Base-by-base conservation (phyloP, 345 rosid genomes). In the Iberis pinnata region DNA sequence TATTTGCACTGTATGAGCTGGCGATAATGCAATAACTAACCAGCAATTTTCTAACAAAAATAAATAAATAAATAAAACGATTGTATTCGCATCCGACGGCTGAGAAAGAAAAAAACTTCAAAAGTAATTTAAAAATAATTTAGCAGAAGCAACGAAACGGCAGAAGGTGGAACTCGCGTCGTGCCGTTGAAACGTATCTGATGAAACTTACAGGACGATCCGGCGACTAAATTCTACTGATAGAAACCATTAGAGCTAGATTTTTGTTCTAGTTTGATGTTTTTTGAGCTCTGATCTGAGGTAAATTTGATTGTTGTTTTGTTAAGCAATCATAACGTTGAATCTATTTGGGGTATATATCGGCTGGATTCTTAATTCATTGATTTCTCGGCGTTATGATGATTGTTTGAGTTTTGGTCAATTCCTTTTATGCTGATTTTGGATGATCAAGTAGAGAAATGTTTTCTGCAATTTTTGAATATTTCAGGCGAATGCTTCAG, bases 151-250 rank as follows among this genome's bases (percentile, higher is more conserved):
- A 58, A 60, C 57, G 67, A 67, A 67, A 60, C 71, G 56, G 67
- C 56, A 54, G 18, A 54, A 60, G 22, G 71, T 67, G 65, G 71
- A 60, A 60, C 72, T 67, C 72, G 71, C 71, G 66, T 67, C 52
- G 61, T 29, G n/a, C n/a, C n/a, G n/a, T n/a, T n/a, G n/a, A n/a
- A n/a, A n/a, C n/a, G n/a, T n/a, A n/a, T n/a, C n/a, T n/a, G n/a
- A n/a, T n/a, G n/a, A 49, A 57, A 27, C 53, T 55, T 25, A 38
- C 50, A 59, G 70, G 46, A 66, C 31, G 58, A 56, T 57, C 64
- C 53, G 65, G 20, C 22, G 71, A 53, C 51, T 67, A 16, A 43
- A 65, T 51, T 39, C 56, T 53, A 44, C 22, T 59, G n/a, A n/a
- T n/a, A n/a, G n/a, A n/a, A n/a, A n/a, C n/a, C n/a, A n/a, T n/a